Conservation (phyloP, 768 basidiomycete species). For the Podaxis rugospora region DNA sequence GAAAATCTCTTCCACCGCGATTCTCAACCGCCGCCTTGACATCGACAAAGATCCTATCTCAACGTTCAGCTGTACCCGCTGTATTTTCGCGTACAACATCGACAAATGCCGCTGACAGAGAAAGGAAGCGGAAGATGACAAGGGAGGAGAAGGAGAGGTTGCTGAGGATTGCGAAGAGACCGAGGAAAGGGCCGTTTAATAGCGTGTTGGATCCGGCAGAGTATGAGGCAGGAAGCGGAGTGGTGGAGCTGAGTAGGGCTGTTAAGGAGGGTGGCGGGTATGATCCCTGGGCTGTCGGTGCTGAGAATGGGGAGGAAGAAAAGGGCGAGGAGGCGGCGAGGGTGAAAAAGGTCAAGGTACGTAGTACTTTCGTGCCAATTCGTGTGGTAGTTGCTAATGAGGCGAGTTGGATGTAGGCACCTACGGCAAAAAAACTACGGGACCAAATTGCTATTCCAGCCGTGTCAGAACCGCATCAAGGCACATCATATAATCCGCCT, state of each 20-base stretch:
- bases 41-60: constrained; percentile 74
- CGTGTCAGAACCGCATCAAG: constrained; percentile 69
- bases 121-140: constrained; percentile 40
- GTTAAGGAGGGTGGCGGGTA: constrained; percentile 64
- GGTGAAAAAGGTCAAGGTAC: constrained; percentile 51
- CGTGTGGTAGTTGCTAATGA: not conserved
- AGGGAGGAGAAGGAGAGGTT: constrained; percentile 72
- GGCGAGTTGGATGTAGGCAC: constrained; percentile 34
- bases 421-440: constrained; percentile 38
- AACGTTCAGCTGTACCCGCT: constrained; percentile 87
- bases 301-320: constrained; percentile 33
- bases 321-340: constrained; percentile 36
- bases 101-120: constrained; percentile 18
- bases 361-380: constrained; percentile 4
- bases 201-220: constrained; percentile 65
- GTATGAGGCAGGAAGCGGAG: constrained; percentile 59
- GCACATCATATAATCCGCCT: constrained; percentile 88
- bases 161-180: constrained; percentile 69
- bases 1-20: constrained; percentile 46
- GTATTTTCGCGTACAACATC: constrained; percentile 57
- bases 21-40: constrained; percentile 52
- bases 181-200: constrained; percentile 70
- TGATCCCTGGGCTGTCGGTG: constrained; percentile 53
- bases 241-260: constrained; percentile 62
- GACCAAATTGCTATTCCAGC: constrained; percentile 61